Conservation (phyloP, 805 yeast species). For the Zygotorulaspora sp. region DNA sequence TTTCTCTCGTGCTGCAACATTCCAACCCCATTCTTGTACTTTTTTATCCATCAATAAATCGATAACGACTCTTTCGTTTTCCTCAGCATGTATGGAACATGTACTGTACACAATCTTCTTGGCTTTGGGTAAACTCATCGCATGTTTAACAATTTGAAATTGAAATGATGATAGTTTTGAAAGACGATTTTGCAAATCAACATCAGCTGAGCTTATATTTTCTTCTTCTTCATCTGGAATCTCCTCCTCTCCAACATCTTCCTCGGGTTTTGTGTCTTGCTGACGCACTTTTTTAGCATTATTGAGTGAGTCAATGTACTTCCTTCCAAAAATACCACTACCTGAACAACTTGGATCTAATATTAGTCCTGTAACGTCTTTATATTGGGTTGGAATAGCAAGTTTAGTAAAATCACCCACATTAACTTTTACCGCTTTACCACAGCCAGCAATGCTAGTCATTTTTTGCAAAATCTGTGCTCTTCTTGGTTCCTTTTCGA, state of each 20-base stretch:
- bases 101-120: slow-evolving; percentile 84
- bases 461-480: slow-evolving; percentile 66
- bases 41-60: slow-evolving; percentile 64
- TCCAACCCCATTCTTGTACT: slow-evolving; percentile 73
- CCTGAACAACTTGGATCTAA: slow-evolving; percentile 99
- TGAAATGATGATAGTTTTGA: slow-evolving; percentile 80
- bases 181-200: slow-evolving; percentile 44
- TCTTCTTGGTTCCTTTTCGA: slow-evolving; percentile 77
- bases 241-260: slow-evolving; percentile 19
- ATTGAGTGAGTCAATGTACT: slow-evolving; percentile 46
- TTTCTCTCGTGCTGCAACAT: slow-evolving; percentile 48
- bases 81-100: slow-evolving; percentile 90
- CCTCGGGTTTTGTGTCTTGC: slow-evolving; percentile 10
- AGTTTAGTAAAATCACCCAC: slow-evolving; percentile 45
- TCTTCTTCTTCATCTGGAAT: slow-evolving; percentile 44
- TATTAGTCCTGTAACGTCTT: slow-evolving; percentile 68
- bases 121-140: slow-evolving; percentile 74
- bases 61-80: slow-evolving; percentile 87
- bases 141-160: slow-evolving; percentile 82
- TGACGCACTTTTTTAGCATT: slow-evolving; percentile 22
- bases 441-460: slow-evolving; percentile 74
- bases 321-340: slow-evolving; percentile 93
- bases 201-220: slow-evolving; percentile 41
- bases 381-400: slow-evolving; percentile 47
- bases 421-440: slow-evolving; percentile 41